Percentiles rank a stretch among this genome's conserved stretches.
Evolutionary conservation across 257 asterid species (phyloP).

Genomic region (Anisodus acutangulus): DNA sequence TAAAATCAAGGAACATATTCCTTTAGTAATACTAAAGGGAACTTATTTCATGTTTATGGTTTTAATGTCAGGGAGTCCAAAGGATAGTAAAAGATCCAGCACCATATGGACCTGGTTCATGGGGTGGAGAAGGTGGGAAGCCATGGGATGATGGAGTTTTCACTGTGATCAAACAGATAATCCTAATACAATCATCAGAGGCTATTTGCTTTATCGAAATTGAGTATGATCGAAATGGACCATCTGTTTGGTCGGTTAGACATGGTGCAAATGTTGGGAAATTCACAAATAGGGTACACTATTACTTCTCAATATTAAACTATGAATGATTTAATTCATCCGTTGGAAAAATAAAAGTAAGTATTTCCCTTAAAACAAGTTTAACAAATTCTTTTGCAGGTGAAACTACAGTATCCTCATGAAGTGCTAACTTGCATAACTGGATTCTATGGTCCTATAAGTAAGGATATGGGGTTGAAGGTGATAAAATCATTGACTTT

Average conservation of each 20-base stretch:
- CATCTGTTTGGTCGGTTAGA: slow-evolving; percentile 83
- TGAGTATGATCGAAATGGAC: slow-evolving; percentile 86
- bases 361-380: not conserved
- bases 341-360: not conserved
- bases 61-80: slow-evolving; percentile 44
- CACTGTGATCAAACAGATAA: slow-evolving; percentile 71
- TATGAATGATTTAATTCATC: not conserved
- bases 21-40: not conserved
- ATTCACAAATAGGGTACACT: slow-evolving; percentile 53
- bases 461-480: slow-evolving; percentile 49
- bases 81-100: slow-evolving; percentile 60
- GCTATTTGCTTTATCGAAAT: slow-evolving; percentile 65
- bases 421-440: slow-evolving; percentile 73
- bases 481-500: slow-evolving; percentile 70
- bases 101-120: slow-evolving; percentile 85
- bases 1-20: too few species aligned
- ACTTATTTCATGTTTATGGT: not conserved
- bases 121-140: slow-evolving; percentile 91
- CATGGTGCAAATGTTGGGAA: slow-evolving; percentile 68
- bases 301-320: not conserved
- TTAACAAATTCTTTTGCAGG: slow-evolving; percentile 41
- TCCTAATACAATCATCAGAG: slow-evolving; percentile 51
- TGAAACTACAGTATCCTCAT: slow-evolving; percentile 68
- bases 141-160: slow-evolving; percentile 92
- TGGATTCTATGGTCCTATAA: slow-evolving; percentile 63